Evolutionary conservation across 345 rosid genomes (phyloP).

Genomic region (Hibiscus tridactylites): DNA sequence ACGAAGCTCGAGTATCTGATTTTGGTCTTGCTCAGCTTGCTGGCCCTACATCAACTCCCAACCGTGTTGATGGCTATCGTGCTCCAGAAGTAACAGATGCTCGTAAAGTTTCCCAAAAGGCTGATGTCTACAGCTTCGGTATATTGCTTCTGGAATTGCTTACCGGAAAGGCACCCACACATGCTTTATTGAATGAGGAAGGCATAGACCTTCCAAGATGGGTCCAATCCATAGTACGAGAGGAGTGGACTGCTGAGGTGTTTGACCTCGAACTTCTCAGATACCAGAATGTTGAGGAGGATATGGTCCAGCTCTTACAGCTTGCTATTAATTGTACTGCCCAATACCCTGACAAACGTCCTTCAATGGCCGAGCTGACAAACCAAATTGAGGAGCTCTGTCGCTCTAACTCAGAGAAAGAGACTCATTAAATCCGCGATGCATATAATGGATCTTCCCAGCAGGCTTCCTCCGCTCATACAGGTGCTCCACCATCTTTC

Average conservation of each 20-base stretch:
- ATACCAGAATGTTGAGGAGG: constrained; percentile 68
- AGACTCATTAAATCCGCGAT: not conserved
- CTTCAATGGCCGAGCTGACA: constrained; percentile 26
- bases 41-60: constrained; percentile 61
- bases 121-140: constrained; percentile 89
- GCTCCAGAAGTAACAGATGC: constrained; percentile 87
- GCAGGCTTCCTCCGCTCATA: constrained; percentile 12
- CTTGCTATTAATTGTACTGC: constrained; percentile 22
- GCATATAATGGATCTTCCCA: constrained; percentile 14
- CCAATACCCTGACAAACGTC: not conserved
- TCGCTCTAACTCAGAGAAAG: constrained; percentile 18
- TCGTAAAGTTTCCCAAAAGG: constrained; percentile 69
- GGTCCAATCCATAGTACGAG: constrained; percentile 70
- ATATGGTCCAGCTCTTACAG: constrained; percentile 71
- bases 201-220: constrained; percentile 86
- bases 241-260: constrained; percentile 62
- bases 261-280: constrained; percentile 81
- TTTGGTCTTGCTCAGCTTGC: constrained; percentile 77
- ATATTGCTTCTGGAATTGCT: constrained; percentile 73
- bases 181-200: constrained; percentile 54
- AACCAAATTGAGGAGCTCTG: constrained; percentile 50
- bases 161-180: constrained; percentile 85
- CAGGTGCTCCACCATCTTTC: constrained; percentile 22
- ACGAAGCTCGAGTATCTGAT: constrained; percentile 71
- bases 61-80: constrained; percentile 76